Evolutionary conservation across 768 basidiomycete genomes (phyloP), one percentile per base, ranked within the genome.

Genomic region (Psilocybe subaeruginosa): DNA sequence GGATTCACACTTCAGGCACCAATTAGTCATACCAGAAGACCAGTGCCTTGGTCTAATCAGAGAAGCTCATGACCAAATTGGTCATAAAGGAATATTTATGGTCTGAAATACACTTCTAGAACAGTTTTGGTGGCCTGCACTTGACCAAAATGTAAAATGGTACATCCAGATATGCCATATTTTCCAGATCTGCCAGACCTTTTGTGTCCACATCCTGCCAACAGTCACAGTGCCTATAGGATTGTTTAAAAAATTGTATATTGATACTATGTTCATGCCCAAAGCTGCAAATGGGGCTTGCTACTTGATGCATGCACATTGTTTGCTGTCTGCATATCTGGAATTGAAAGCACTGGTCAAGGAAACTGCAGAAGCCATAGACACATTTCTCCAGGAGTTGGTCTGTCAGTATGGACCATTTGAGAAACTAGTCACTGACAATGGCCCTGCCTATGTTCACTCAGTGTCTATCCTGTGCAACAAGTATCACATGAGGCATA

Each of bases 321-420:
- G 33, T 11, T 35, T 35, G 11, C 33, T 35, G 11, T 35, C 33
- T 11, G 11, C 33, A 35, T 35, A 35, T 2, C 33, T 35, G 33
- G 33, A 35, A 35, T 35, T 3, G 33, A 35, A 35, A 11, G 0
- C 33, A 35, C 33, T 35, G 6, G 11, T 35, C 33, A 6, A 35
- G 11, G 33, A 35, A 35, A 35, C 33, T 11, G 11, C 33, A 7
- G 11, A 7, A 35, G 33, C 33, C 1, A 6, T 35, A 1, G 2
- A 6, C 6, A 7, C 6, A 35, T 35, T 35, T 11, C 33, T 35
- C 6, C 11, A 11, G 1, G 74, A 80, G 58, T 73, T 75, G 0
- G 79, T 81, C 76, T 64, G 60, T 41, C 9, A 64, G 5, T 75
- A 69, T 68, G 79, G 79, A 8, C 66, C 68, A 0, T 16, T 80